Base-by-base conservation (phyloP, 345 rosid species). In the Balakata baccata region DNA sequence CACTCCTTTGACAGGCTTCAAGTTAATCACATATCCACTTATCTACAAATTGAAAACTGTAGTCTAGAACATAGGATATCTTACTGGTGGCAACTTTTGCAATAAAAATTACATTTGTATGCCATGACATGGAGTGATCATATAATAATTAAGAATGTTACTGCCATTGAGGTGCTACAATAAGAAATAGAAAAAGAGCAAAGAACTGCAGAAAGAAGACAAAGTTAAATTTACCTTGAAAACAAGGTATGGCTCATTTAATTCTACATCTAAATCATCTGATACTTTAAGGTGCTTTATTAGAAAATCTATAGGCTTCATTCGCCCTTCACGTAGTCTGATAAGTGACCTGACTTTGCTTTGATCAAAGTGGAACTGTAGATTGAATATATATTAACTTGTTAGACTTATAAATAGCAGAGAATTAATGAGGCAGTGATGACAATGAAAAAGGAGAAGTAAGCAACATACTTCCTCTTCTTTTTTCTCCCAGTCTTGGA, bases 401-500 rank as follows among this genome's bases (percentile, higher is more conserved):
- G 52, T 59, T 46, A 75, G 45, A 69, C 58, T 41, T 53, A 69
- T 68, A 73, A 68, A 59, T 22, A 47, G 12, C 67, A 61, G 20
- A 66, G 38, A 56, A 68, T 3, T 9, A 25, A 12, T 11, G 49
- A 61, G 22, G 29, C 68, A 69, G 29, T 23, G 25, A 62, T 38
- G 45, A 41, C 25, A 74, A 63, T 17, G 13, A 60, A 72, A 66
- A 7, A 66, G 46, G 16, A 34, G n/a, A 18, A 49, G 13, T 17
- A 45, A 38, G 49, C 49, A 57, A 74, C 41, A 69, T 76, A 89
- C 99, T 92, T 95, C 97, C 75, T 92, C 97, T 76, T 95, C 99
- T 76, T 92, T 95, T 84, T 89, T 95, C 89, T 95, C 99, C 98
- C 96, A 95, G 66, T 95, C 99, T 65, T 92, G 97, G 80, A 86